Evolutionary conservation across 1,284 basidiomycete genomes (phyloP).

Genomic region (Hymenochaete sp.): DNA sequence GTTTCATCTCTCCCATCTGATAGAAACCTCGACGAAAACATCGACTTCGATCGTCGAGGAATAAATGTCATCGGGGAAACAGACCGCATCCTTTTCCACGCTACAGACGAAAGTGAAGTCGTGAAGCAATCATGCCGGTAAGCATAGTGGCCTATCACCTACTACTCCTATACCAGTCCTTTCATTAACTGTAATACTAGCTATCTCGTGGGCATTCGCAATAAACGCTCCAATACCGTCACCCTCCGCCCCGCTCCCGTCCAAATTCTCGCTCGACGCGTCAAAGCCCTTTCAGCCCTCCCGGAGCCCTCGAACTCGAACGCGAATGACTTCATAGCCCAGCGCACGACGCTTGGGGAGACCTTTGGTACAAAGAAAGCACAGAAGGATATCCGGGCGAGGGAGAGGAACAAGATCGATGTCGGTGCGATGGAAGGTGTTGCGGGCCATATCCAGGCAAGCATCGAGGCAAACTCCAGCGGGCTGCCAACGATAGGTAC

Average conservation of each 20-base stretch:
- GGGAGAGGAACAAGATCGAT: constrained; percentile 83
- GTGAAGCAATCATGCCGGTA: constrained; percentile 53
- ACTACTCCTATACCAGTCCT: neutral
- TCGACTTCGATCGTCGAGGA: constrained; percentile 37
- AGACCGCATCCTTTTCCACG: constrained; percentile 54
- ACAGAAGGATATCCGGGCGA: constrained; percentile 72
- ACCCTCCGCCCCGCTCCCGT: constrained; percentile 63
- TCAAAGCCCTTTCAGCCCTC: constrained; percentile 57
- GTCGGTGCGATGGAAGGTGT: constrained; percentile 77
- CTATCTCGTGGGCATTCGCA: constrained; percentile 61
- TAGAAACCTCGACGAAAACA: constrained; percentile 24
- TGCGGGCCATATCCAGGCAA: constrained; percentile 67
- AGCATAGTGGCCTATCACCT: constrained; percentile 32
- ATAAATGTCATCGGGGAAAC: constrained; percentile 65
- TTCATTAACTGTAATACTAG: constrained; percentile 29
- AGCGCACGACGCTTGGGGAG: constrained; percentile 75
- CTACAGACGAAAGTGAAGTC: constrained; percentile 35
- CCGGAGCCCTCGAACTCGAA: constrained; percentile 35
- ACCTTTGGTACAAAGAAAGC: constrained; percentile 92
- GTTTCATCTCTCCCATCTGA: constrained; percentile 35
- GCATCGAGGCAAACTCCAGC: constrained; percentile 65
- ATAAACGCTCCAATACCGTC: constrained; percentile 63
- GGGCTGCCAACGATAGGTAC: constrained; percentile 59
- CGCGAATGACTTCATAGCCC: constrained; percentile 47
- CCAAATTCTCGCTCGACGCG: constrained; percentile 67